Evolutionary conservation across 192 early-diverging fungal genomes (phyloP), one percentile per base, ranked within the genome.

Genomic region (Lunasporangiospora selenospora): DNA sequence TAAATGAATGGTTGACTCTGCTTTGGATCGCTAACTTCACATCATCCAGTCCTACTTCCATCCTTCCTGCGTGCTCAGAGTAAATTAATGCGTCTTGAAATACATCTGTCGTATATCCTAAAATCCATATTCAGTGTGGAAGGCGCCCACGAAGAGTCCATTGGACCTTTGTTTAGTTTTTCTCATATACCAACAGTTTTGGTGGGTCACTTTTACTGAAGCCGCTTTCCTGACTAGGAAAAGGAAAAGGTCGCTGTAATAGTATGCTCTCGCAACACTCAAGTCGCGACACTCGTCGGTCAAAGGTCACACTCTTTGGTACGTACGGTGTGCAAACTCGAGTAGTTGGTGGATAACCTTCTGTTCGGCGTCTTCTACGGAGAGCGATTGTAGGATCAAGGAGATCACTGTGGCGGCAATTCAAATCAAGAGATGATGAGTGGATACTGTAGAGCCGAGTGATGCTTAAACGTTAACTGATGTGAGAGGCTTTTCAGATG

Each of bases 11-110:
- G 53, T 93, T 89, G 9, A 95, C 90, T 39, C 93, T 86, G 45
- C 92, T 90, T 76, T 97, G 92, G 50, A 99, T 94, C 3, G 97
- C 94, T 31, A 99, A 77, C 30, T 89, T 87, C 18, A 99, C 89
- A 67, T 97, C 95, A 40, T 93, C 91, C 32, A 90, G 53, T 47
- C 90, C 87, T 30, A 97, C 80, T 31, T 93, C 91, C 26, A 70
- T 80, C 67, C 86, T 87, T 19, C 83, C 85, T 0, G 94, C 93
- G 63, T 99, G 97, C 54, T 99, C 96, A 31, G 94, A 90, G 80
- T 94, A 97, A 12, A 91, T 76, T 46, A 93, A 84, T 18, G 96
- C 91, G 53, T 99, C 97, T 45, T 91, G 90, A 41, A 98, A 87
- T 24, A 99, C 90, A 53, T 97, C 94, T 6, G 93, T 83, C 0